Evolutionary conservation across 305 asterid genomes (phyloP), one percentile per base, ranked within the genome.

Genomic region (Rubia balearica): DNA sequence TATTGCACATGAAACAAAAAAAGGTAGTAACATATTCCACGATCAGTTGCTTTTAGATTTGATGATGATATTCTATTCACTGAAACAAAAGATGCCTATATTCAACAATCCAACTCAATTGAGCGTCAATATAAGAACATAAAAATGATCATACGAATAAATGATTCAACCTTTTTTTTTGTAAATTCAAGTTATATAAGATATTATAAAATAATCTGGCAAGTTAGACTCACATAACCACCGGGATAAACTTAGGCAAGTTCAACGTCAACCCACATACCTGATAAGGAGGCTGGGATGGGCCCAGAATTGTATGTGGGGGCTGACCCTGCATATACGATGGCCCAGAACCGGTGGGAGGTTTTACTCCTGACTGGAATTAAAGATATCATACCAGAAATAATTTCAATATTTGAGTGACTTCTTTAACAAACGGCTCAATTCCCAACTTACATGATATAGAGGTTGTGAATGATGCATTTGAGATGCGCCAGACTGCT

Each of bases 381-480:
- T 68, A 48, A 51, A 75, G 36, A 46, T 48, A 61, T 57, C 69
- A 67, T 77, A 49, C 33, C 66, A 65, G 11, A 38, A 45, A 73
- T 56, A 65, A 63, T 63, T 70, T 57, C n/a, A 19, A 53, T 7
- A 59, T 21, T 8, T 8, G 40, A 56, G 61, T 53, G 56, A 13
- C 51, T 33, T 45, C 12, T 53, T 6, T n/a, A 57, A 56, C 16
- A 59, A 68, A 60, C 24, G 6, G 45, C 6, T n/a, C 65, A 59
- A 40, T 53, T 70, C 57, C 61, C 67, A 80, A 73, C 95, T 86
- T 86, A 91, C 98, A 82, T 89, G 95, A 82, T 85, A 94, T 74
- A 80, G 69, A 72, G 89, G 89, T 76, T 89, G 98, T 7, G 96
- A 82, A 84, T 83, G 93, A 75, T 86, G 96, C 83, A 84, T 72